phyloP scores from a whole-genome alignment of 805 yeast species.

The Metschnikowia dekortorum region DNA sequence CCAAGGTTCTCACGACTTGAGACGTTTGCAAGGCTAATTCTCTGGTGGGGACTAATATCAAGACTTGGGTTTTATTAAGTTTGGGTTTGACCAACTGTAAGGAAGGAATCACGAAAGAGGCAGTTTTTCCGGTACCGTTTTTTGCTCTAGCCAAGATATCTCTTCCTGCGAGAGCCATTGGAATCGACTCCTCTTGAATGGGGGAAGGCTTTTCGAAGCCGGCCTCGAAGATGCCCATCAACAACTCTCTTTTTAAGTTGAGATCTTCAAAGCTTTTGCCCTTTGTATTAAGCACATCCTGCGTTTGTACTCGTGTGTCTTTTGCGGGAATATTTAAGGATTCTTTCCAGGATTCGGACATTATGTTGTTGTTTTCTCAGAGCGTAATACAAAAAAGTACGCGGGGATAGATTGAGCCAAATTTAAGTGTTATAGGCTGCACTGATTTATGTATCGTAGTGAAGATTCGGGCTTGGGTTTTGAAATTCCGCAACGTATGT shows the following conservation, averaged over 20 bases:
- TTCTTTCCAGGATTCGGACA: constrained; percentile 56
- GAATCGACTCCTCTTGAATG: constrained; percentile 95
- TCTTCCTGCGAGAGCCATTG: constrained; percentile 91
- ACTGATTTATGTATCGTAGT: neutral
- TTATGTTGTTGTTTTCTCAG: constrained; percentile 3
- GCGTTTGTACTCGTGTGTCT: constrained; percentile 95
- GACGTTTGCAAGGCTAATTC: constrained; percentile 97
- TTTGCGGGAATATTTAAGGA: constrained; percentile 70
- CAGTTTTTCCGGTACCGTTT: constrained; percentile 98
- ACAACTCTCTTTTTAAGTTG: constrained; percentile 81
- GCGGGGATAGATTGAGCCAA: neutral
- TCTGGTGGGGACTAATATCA: constrained; percentile 94
- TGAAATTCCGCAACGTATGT: neutral
- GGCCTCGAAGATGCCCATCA: constrained; percentile 98
- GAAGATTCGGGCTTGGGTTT: neutral
- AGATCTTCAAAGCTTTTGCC: constrained; percentile 92
- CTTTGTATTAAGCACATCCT: constrained; percentile 87
- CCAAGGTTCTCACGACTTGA: constrained; percentile 92
- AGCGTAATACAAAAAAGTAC: neutral
- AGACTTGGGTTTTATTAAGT: constrained; percentile 78
- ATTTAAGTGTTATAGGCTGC: too few relatives aligned
- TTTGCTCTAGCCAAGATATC: constrained; percentile 97
- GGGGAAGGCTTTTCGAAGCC: constrained; percentile 98
- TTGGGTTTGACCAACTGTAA: constrained; percentile 86
- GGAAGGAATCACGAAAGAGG: constrained; percentile 93